These are phyloP conservation scores for Castanea crenata DNA, from an alignment of 306 rosid species.

Conservation along the genomic window DNA sequence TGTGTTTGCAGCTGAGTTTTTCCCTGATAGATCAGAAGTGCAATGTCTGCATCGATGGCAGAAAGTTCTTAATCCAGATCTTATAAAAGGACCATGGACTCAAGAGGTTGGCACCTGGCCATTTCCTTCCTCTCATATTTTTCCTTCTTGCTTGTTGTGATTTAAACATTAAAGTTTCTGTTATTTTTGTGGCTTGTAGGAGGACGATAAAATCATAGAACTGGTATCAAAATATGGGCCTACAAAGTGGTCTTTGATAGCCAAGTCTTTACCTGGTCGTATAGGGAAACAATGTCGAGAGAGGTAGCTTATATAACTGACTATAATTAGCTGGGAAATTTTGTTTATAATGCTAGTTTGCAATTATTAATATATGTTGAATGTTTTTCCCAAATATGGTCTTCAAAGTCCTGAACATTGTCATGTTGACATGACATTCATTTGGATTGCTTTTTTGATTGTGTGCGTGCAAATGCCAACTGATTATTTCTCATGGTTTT, in stretches of 20 bases:
- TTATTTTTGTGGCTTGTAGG: conserved; percentile 50
- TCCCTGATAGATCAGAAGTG: conserved; percentile 91
- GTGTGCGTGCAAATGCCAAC: no score
- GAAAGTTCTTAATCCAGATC: conserved; percentile 98
- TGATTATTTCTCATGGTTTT: conserved; percentile 7
- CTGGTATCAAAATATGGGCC: conserved; percentile 83
- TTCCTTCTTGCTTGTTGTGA: conserved; percentile 8
- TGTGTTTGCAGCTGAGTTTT: conserved; percentile 77
- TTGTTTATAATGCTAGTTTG: background rate
- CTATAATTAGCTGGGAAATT: background rate
- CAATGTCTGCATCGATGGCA: conserved; percentile 99
- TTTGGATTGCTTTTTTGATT: no score
- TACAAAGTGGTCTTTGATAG: conserved; percentile 94
- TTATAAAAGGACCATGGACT: conserved; percentile 97
- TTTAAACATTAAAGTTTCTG: conserved; percentile 22
- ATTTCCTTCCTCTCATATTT: background rate
- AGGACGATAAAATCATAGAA: conserved; percentile 86
- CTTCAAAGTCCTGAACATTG: conserved; percentile 9
- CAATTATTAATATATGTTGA: conserved; percentile 7
- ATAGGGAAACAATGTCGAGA: conserved; percentile 98
- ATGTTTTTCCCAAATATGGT: conserved; percentile 2
- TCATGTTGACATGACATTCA: no score
- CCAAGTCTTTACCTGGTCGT: conserved; percentile 96
- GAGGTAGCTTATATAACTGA: conserved; percentile 48
- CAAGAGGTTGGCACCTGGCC: conserved; percentile 63